A percentile compares a stretch with the other conserved stretches of the same genome.
phyloP scores from a whole-genome alignment of 2,329 filamentous ascomycete genomes.

The Monilinia polystroma region DNA sequence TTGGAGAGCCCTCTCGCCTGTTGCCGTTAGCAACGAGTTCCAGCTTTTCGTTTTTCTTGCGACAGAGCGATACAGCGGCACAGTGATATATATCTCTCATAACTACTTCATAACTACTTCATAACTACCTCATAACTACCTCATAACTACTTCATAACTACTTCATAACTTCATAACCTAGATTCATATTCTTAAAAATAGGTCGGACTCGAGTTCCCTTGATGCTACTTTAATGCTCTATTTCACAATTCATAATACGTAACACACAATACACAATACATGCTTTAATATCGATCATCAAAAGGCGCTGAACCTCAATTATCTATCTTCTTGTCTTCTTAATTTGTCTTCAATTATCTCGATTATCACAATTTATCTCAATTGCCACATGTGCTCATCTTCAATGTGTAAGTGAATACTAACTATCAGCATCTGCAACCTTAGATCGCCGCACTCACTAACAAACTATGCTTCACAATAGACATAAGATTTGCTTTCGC shows the following conservation, averaged over 20 bases:
- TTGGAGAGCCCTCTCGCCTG: not conserved
- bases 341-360: slow-evolving; percentile 6
- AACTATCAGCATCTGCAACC: not conserved
- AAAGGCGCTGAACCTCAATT: not conserved
- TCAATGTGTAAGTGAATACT: slow-evolving; percentile 7
- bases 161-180: no score
- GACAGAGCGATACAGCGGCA: not conserved
- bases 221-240: not conserved
- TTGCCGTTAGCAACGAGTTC: slow-evolving; percentile 6
- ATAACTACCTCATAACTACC: not conserved
- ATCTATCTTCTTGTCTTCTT: not conserved
- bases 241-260: not conserved
- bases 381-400: not conserved
- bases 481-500: not conserved
- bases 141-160: no score
- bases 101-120: not conserved
- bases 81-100: no score
- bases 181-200: not conserved
- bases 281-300: no score
- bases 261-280: not conserved
- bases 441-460: not conserved
- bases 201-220: not conserved
- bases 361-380: not conserved
- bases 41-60: not conserved
- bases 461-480: not conserved